phyloP scores from a whole-genome alignment of 139 green algal genomes.

The Coelastrella sp. region DNA sequence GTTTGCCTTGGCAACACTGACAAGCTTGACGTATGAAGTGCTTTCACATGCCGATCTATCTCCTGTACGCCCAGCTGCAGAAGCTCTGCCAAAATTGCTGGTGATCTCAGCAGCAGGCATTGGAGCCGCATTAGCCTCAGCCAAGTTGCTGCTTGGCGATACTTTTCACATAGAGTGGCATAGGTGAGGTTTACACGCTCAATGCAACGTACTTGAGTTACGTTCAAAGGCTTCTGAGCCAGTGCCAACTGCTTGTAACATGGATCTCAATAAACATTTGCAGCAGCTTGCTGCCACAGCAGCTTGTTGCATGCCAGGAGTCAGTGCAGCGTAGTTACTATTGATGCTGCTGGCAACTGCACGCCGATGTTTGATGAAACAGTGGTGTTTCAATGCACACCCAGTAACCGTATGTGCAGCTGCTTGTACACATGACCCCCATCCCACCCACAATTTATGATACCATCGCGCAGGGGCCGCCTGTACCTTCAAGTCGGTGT shows the following conservation, averaged over 20 bases:
- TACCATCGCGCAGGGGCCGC: slow-evolving; percentile 43
- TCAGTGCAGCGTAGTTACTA: no score
- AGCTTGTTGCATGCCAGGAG: no score
- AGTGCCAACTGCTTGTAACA: no score
- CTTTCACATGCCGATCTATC: not conserved
- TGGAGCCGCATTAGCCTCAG: not conserved
- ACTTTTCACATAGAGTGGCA: not conserved
- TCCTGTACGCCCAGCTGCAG: not conserved
- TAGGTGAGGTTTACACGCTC: not conserved
- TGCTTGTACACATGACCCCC: not conserved
- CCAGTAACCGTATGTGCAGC: not conserved
- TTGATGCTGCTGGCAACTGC: no score
- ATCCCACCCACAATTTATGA: not conserved
- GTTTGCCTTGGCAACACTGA: not conserved
- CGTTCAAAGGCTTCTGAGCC: not conserved
- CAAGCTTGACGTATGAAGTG: not conserved
- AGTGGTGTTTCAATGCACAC: not conserved
- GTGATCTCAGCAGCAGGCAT: not conserved
- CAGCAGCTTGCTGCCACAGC: no score
- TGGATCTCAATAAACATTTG: no score
- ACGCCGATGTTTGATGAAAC: no score
- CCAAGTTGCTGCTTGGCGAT: not conserved
- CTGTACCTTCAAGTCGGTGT: slow-evolving; percentile 57
- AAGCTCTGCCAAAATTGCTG: not conserved
- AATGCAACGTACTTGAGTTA: not conserved